Conservation (phyloP, 2,329 filamentous ascomycete species). For the Hawksworthiomyces lignivorus region DNA sequence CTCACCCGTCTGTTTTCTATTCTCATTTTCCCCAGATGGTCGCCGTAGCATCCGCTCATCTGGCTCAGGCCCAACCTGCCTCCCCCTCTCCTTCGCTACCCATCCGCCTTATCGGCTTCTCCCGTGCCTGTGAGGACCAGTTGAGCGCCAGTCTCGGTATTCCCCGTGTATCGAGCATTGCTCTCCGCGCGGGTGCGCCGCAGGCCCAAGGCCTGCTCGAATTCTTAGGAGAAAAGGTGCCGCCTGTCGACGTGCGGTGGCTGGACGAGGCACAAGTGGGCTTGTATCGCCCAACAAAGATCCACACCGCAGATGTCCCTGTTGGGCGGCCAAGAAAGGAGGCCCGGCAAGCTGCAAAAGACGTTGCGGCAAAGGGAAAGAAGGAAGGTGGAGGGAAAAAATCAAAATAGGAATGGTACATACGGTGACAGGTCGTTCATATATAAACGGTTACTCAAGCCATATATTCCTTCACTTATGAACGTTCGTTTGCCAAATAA, state of each 20-base stretch:
- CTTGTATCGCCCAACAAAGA: slow-evolving; percentile 38
- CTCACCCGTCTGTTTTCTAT: slow-evolving; percentile 50
- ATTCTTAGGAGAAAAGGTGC: slow-evolving; percentile 45
- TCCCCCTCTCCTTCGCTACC: slow-evolving; percentile 15
- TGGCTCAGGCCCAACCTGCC: background rate
- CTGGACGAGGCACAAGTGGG: slow-evolving; percentile 34
- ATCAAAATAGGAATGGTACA: too few relatives aligned
- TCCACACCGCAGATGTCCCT: slow-evolving; percentile 35
- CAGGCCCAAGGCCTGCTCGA: slow-evolving; percentile 49
- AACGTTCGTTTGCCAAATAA: too few relatives aligned
- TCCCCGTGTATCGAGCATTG: slow-evolving; percentile 58
- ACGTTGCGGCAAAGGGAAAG: background rate
- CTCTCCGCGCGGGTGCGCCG: slow-evolving; percentile 48
- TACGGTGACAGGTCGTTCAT: too few relatives aligned
- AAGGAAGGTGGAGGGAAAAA: too few relatives aligned
- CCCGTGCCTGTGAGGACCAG: slow-evolving; percentile 49
- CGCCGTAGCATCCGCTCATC: slow-evolving; percentile 38
- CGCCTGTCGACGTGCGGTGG: slow-evolving; percentile 49
- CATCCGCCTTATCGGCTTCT: slow-evolving; percentile 55
- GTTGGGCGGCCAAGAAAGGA: too few relatives aligned
- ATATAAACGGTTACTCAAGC: too few relatives aligned
- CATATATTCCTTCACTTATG: background rate
- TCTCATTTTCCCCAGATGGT: slow-evolving; percentile 48
- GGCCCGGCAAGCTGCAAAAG: slow-evolving; percentile 26
- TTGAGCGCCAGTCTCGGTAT: slow-evolving; percentile 52